A percentile compares a stretch with the other conserved stretches of the same genome.
Conservation (phyloP, 176 grass and related monocot species). For the Ananas comosus region DNA sequence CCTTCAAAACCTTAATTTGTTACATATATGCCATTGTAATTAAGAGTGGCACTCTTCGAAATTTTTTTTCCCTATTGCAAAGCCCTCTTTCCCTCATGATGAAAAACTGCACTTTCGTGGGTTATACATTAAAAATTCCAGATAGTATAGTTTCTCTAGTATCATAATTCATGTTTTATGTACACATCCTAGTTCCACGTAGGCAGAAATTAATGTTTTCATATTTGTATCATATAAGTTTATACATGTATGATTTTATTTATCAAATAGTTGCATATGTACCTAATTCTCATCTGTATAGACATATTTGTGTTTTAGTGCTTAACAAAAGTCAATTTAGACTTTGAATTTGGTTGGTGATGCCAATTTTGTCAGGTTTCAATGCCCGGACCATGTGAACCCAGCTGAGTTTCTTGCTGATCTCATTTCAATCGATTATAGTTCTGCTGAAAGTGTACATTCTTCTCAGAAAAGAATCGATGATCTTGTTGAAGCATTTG, state of each 20-base stretch:
- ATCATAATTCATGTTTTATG: no score
- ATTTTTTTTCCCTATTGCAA: no score
- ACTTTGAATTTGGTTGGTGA: neutral
- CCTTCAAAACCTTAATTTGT: no score
- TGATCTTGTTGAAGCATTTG: conserved; percentile 68
- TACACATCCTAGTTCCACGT: no score
- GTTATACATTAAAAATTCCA: no score
- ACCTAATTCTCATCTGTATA: neutral
- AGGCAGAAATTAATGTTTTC: neutral
- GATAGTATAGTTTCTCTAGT: no score
- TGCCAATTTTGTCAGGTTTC: conserved; percentile 37
- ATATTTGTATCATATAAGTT: neutral
- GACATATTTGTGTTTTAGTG: neutral
- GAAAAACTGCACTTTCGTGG: no score
- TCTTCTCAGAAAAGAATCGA: conserved; percentile 67
- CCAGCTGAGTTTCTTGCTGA: conserved; percentile 97
- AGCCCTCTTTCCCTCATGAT: no score
- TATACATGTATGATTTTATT: no score
- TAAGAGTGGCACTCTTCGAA: no score
- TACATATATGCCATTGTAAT: no score
- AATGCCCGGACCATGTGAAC: conserved; percentile 91
- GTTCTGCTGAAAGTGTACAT: conserved; percentile 64
- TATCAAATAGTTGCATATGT: neutral
- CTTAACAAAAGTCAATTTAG: neutral
- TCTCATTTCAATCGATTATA: conserved; percentile 90